Conservation (phyloP, 306 rosid genomes). For the Ziziphus jujuba region DNA sequence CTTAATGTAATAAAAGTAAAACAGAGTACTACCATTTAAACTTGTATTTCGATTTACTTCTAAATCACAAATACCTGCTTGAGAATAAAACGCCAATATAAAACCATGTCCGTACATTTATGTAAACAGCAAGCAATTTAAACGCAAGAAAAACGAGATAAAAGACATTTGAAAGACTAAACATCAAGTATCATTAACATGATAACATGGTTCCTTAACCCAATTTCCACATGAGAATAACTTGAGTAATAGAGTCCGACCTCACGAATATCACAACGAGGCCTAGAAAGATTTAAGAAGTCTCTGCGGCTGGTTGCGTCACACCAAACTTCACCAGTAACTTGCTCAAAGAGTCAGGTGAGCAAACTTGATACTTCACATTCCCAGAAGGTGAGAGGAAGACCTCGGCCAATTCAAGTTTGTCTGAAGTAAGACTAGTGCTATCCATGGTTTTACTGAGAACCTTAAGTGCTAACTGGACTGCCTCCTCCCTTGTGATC, state of each 20-base stretch:
- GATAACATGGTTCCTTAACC: background rate
- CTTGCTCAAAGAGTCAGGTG: conserved; percentile 28
- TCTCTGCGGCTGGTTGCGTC: conserved; percentile 32
- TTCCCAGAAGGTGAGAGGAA: conserved; percentile 34
- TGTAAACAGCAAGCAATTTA: background rate
- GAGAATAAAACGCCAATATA: too few relatives aligned
- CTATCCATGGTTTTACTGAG: conserved; percentile 48
- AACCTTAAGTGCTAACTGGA: conserved; percentile 42
- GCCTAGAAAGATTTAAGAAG: conserved; percentile 16
- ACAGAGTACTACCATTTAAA: too few relatives aligned
- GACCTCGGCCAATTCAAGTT: conserved; percentile 42
- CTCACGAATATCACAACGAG: background rate
- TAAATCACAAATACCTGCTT: too few relatives aligned
- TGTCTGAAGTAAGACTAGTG: conserved; percentile 41
- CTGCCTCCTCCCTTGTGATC: conserved; percentile 39
- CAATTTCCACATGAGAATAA: background rate
- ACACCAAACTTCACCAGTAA: conserved; percentile 35
- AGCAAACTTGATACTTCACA: conserved; percentile 40
- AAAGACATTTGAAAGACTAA: background rate
- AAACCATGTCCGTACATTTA: background rate
- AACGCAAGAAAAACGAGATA: background rate
- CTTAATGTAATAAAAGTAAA: too few relatives aligned
- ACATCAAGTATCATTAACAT: background rate
- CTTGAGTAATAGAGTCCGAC: background rate
- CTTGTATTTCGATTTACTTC: too few relatives aligned